Percentiles rank a stretch among this genome's conserved stretches.
Evolutionary conservation across 805 yeast genomes (phyloP).

Genomic region (Ogataea populi-albae): DNA sequence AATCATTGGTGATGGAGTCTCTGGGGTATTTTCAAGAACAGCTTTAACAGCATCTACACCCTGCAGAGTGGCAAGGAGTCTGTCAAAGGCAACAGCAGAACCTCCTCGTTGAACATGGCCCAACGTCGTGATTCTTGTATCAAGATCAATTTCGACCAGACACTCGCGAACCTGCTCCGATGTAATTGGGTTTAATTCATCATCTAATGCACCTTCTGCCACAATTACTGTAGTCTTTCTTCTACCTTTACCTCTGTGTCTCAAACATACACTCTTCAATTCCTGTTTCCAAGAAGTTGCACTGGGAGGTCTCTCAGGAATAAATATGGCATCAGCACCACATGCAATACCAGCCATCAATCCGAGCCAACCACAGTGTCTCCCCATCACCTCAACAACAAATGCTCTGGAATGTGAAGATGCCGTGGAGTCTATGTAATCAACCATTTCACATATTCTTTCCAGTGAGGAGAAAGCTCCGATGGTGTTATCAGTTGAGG

Average conservation of each 20-base stretch:
- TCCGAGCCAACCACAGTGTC: slow-evolving; percentile 99
- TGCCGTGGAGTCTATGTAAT: slow-evolving; percentile 97
- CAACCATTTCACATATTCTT: slow-evolving; percentile 90
- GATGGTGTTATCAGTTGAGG: slow-evolving; percentile 92
- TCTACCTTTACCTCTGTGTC: slow-evolving; percentile 84
- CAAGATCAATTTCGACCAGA: slow-evolving; percentile 79
- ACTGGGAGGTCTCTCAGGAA: slow-evolving; percentile 90
- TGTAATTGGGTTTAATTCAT: slow-evolving; percentile 74
- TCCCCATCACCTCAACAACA: slow-evolving; percentile 98
- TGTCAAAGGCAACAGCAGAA: slow-evolving; percentile 92
- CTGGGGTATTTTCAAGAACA: slow-evolving; percentile 81
- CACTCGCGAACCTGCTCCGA: slow-evolving; percentile 79
- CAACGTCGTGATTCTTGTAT: slow-evolving; percentile 89
- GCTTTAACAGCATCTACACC: slow-evolving; percentile 98
- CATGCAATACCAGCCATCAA: slow-evolving; percentile 97
- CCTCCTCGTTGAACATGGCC: slow-evolving; percentile 99
- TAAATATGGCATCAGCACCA: slow-evolving; percentile 89
- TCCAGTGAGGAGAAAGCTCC: slow-evolving; percentile 95
- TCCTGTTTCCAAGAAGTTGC: slow-evolving; percentile 76
- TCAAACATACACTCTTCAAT: slow-evolving; percentile 66
- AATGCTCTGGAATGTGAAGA: slow-evolving; percentile 96
- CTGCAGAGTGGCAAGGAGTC: slow-evolving; percentile 88
- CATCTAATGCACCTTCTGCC: slow-evolving; percentile 95
- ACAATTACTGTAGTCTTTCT: slow-evolving; percentile 95
- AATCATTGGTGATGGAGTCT: slow-evolving; percentile 92